Base-by-base conservation (phyloP, 192 early-diverging fungal genomes). In the Dimargaris verticillata region DNA sequence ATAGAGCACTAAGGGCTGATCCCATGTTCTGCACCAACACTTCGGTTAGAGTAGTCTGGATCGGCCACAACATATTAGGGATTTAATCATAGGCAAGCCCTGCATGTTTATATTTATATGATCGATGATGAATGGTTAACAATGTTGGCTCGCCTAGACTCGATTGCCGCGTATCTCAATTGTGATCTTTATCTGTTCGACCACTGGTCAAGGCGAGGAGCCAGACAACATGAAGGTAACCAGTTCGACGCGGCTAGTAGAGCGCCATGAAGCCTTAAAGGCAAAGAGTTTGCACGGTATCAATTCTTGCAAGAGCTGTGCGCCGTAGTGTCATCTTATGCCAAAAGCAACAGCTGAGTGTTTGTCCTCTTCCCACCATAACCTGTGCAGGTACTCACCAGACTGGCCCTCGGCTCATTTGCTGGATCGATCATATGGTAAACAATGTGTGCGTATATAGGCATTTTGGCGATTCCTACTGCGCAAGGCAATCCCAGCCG, bases 131-230 rank as follows among this genome's bases (percentile, higher is more conserved):
- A 2, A 38, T 38, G 33, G 3, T 7, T 38, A 7, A 7, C 33
- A 38, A 38, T 7, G 33, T 38, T 38, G 2, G 33, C 33, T 7
- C 2, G 28, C 18, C n/a, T 41, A 59, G 43, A 38, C 61, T 3
- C 49, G 29, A 6, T 24, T 38, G 63, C 28, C 22, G 13, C 5
- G 28, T 22, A 13, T 22, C 44, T 12, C 15, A 3, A 22, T 68
- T 2, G 61, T 67, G 12, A 61, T 96, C 18, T 99, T 96, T 71
- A 78, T 92, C 33, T 90, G 89, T 46, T 88, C 93, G 0, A 94
- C 92, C 0, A 93, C 92, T 26, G 95, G 95, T 3, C 91, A 97
- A 70, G 95, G 95, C 46, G 84, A 79, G 13, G 85, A 87, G 65
- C 93, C 93, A 1, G 83, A 85, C 54, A 95, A 88, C 63, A 97